Evolutionary conservation across 2,329 filamentous ascomycete species (phyloP), one percentile per base, ranked within the genome.

Genomic region (Alternaria ethzedia): DNA sequence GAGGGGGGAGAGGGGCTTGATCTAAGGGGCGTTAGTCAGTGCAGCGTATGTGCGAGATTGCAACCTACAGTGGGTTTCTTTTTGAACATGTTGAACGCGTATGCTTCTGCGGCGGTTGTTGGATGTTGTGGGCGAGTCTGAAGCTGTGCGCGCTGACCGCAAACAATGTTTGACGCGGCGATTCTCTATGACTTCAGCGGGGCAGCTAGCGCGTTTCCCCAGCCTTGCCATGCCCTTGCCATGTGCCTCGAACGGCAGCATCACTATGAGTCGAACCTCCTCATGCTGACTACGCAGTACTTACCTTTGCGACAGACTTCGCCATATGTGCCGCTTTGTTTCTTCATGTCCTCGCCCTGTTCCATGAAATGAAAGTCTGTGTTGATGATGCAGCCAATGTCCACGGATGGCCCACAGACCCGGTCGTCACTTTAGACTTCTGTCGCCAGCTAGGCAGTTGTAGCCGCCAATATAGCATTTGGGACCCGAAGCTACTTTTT

Each of bases 1-100:
- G 56, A 91, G 80, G 44, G 89, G 88, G 5, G 89, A 84, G 12
- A 90, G 82, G 17, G 89, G 87, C 81, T 91, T 91, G 82, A 91
- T 87, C 84, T 89, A 54, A 52, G n/a, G 17, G 6, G n/a, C n/a
- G 50, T 74, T 25, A 70, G 57, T 59, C 30, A 36, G 30, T n/a
- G 43, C 26, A 21, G 11, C 20, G 49, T 17, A 43, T 28, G 20
- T 46, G 13, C 12, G 15, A 15, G 17, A 21, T 12, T 49, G 15
- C n/a, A 41, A 56, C 68, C 26, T 76, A 87, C 86, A 50, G 84
- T 86, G 15, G 87, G 87, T 78, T 88, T 89, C 78, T 89, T 89
- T 75, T 89, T 89, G 80, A 89, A 89, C 87, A 89, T 89, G 61
- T 36, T 70, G 71, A 20, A 25, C n/a, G 9, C 30, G 5, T 23